Evolutionary conservation across 1,284 basidiomycete species (phyloP).

Genomic region (Coniferiporia weirii): DNA sequence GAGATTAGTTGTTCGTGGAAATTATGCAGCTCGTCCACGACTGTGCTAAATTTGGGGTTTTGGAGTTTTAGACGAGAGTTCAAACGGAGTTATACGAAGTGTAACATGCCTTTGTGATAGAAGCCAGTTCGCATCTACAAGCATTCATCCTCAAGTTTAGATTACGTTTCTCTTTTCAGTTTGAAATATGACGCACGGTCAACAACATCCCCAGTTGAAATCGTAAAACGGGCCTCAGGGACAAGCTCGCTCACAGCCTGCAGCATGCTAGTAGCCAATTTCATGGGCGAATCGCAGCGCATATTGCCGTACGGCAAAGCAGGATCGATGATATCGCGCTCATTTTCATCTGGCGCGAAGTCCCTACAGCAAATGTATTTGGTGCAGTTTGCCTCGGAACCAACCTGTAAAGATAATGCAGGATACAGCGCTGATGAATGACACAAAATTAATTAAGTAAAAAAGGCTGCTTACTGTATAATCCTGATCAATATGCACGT

Average conservation of each 20-base stretch:
- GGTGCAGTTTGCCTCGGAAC: constrained; percentile 49
- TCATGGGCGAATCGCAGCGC: constrained; percentile 45
- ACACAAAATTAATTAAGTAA: not conserved
- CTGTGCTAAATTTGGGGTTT: constrained; percentile 3
- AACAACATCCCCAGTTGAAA: constrained; percentile 60
- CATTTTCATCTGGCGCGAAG: constrained; percentile 25
- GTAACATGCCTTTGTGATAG: constrained; percentile 31
- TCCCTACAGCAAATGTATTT: constrained; percentile 56
- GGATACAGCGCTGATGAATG: not conserved
- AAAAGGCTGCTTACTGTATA: constrained; percentile 36
- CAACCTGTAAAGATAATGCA: constrained; percentile 28
- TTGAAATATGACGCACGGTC: constrained; percentile 37
- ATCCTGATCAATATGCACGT: constrained; percentile 48
- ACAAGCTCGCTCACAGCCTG: constrained; percentile 33
- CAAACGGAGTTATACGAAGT: too few relatives aligned
- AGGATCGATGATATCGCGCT: constrained; percentile 28
- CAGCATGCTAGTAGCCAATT: constrained; percentile 48
- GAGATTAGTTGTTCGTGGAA: constrained; percentile 13
- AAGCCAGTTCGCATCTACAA: constrained; percentile 41
- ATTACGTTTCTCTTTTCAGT: not conserved
- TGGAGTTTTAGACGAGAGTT: too few relatives aligned
- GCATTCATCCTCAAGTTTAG: not conserved
- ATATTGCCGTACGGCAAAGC: constrained; percentile 43
- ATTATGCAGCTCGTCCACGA: constrained; percentile 10
- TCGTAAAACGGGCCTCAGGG: constrained; percentile 41